Base-by-base conservation (phyloP, 805 yeast genomes). In the Cyberlindnera misumaiensis region DNA sequence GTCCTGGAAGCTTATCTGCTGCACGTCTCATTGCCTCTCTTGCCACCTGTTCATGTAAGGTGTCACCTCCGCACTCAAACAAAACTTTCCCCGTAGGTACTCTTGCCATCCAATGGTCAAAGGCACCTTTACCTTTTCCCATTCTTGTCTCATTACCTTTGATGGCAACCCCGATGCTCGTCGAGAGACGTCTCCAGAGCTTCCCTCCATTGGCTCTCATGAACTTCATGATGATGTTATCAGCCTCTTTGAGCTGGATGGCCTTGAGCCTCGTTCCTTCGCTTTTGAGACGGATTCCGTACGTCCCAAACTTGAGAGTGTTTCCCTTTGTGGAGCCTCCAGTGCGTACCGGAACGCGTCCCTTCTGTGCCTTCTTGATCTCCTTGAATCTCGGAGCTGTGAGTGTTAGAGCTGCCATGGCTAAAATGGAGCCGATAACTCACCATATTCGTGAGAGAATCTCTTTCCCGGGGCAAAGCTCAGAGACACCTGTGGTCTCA, bases 41-140 rank as follows among this genome's bases (percentile, higher is more conserved):
- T 18, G 96, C 97, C 16, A 86, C 85, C 48, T 75, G 78, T 57
- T 86, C 95, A 62, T 93, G 97, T 51, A 90, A 72, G 45, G 74
- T 67, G 13, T 78, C 81, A 45, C 82, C 83, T 30, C 66, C 68
- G 56, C 89, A 77, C 65, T 93, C 98, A 56, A 89, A 87, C 16
- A 89, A 68, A 30, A 93, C 79, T 56, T 88, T 89, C 4, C 98
- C 98, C 0, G 97, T 89, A 30, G 97, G 95, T 11, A 93, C 93
- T 54, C 98, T 78, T 26, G 80, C 84, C 53, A 95, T 94, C 97
- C 97, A 93, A 67, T 87, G 93, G 55, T 87, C 96, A 58, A 93
- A 90, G 0, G 89, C 82, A 64, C 98, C 98, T 65, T 93, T 93
- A 68, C 98, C 98, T 63, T 93, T 93, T 70, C 98, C 98, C 98